Evolutionary conservation across 2,329 filamentous ascomycete species (phyloP).

Genomic region (Pyrenophora seminiperda): DNA sequence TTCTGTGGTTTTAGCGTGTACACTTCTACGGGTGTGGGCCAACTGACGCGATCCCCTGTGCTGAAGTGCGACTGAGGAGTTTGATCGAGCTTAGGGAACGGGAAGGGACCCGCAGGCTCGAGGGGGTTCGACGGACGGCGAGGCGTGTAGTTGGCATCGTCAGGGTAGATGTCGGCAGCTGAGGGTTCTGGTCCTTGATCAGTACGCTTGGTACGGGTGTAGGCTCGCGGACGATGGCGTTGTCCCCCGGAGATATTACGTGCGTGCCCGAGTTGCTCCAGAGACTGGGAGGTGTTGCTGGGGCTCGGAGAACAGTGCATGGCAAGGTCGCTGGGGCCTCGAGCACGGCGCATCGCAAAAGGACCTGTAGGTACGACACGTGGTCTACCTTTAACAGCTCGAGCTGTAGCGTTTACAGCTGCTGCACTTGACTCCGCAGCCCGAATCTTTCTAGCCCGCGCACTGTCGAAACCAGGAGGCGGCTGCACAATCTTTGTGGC

Average conservation of each 20-base stretch:
- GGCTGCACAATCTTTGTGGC: slow-evolving; percentile 12
- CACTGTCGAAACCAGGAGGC: slow-evolving; percentile 17
- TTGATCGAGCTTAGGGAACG: background rate
- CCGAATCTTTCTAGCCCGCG: slow-evolving; percentile 10
- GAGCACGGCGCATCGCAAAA: background rate
- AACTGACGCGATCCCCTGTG: slow-evolving; percentile 4
- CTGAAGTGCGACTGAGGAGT: slow-evolving; percentile 2
- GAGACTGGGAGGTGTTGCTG: background rate
- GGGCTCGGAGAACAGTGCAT: slow-evolving; percentile 3
- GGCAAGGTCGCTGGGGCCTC: slow-evolving; percentile 1
- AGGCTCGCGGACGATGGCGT: slow-evolving; percentile 7
- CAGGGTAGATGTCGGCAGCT: slow-evolving; percentile 39
- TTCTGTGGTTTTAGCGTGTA: background rate
- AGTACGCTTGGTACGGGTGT: slow-evolving; percentile 26
- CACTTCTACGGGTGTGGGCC: slow-evolving; percentile 29
- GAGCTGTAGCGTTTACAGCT: background rate
- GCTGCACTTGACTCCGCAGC: slow-evolving; percentile 3
- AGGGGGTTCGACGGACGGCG: background rate
- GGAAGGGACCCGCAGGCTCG: background rate
- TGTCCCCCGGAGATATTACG: slow-evolving; percentile 6
- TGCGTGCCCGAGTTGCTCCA: slow-evolving; percentile 1
- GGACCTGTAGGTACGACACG: slow-evolving; percentile 2
- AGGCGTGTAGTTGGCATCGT: slow-evolving; percentile 27
- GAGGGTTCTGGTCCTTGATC: slow-evolving; percentile 42
- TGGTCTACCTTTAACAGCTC: no score